These are phyloP conservation scores for Caryopteris hybrid DNA, from an alignment of 305 asterid genomes.

Conservation along the genomic window DNA sequence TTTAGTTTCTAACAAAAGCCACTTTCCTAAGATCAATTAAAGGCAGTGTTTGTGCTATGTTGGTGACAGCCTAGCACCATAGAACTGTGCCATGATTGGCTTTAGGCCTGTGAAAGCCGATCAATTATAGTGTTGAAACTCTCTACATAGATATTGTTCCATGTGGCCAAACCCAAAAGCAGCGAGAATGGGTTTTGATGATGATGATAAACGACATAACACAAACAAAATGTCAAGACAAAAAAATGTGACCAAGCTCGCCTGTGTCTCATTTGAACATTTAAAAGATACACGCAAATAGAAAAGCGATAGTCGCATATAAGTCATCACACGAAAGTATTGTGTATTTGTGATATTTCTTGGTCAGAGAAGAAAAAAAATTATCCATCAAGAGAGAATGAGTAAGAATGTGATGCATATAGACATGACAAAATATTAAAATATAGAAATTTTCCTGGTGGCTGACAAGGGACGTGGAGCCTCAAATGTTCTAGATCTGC, in stretches of 20 bases:
- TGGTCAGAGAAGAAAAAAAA: neutral
- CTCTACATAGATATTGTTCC: neutral
- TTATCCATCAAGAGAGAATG: neutral
- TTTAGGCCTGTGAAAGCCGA: neutral
- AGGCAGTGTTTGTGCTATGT: neutral
- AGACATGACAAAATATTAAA: neutral
- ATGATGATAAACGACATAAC: neutral
- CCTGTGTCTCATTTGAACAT: slow-evolving; percentile 1
- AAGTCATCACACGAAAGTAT: neutral
- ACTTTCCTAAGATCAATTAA: neutral
- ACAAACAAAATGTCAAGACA: neutral
- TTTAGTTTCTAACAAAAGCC: neutral
- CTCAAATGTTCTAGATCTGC: neutral
- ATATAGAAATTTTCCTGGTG: neutral
- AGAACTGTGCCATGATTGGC: neutral
- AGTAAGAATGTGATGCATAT: neutral
- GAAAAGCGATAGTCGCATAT: neutral
- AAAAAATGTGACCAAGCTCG: neutral
- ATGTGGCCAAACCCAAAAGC: neutral
- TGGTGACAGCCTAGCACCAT: neutral
- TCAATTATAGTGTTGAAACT: neutral
- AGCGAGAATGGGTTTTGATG: neutral
- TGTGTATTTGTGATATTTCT: neutral
- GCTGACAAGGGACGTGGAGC: neutral
- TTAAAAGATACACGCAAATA: neutral